Conservation (phyloP, 2,329 filamentous ascomycete genomes). For the Eurotiales sp. region DNA sequence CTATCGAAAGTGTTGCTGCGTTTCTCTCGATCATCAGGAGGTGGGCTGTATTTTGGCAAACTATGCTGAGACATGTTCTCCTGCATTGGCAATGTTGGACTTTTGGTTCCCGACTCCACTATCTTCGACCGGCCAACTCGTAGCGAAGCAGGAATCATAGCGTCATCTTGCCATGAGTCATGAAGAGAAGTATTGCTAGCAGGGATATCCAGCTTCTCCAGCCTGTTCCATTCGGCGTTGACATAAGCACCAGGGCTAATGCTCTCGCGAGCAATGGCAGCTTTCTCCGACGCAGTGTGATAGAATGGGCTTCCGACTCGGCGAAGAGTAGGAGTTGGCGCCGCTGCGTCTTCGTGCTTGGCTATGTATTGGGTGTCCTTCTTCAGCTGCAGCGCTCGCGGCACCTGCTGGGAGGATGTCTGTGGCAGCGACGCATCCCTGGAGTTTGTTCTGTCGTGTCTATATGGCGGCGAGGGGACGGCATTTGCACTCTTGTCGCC, state of each 20-base stretch:
- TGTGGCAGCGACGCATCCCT: neutral
- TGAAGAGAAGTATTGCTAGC: no score
- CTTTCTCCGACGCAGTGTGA: conserved; percentile 7
- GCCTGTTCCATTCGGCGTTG: neutral
- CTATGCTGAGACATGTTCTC: neutral
- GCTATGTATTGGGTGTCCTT: neutral
- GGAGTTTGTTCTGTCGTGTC: neutral
- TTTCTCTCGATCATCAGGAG: neutral
- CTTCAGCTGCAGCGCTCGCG: neutral
- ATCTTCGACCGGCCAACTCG: conserved; percentile 10
- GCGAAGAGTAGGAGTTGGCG: conserved; percentile 12
- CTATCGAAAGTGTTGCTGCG: neutral
- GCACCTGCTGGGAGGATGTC: conserved; percentile 24
- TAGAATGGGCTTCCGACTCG: conserved; percentile 10
- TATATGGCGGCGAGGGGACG: neutral
- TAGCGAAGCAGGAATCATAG: conserved; percentile 10
- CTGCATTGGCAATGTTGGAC: neutral
- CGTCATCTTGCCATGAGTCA: neutral
- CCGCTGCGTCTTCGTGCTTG: conserved; percentile 3
- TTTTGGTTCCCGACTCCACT: neutral
- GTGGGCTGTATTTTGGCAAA: neutral
- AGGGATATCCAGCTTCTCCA: neutral
- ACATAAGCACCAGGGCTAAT: neutral
- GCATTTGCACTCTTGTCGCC: neutral
- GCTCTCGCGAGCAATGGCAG: neutral